phyloP scores from a whole-genome alignment of 345 rosid genomes.

The Euphorbia lathyris region DNA sequence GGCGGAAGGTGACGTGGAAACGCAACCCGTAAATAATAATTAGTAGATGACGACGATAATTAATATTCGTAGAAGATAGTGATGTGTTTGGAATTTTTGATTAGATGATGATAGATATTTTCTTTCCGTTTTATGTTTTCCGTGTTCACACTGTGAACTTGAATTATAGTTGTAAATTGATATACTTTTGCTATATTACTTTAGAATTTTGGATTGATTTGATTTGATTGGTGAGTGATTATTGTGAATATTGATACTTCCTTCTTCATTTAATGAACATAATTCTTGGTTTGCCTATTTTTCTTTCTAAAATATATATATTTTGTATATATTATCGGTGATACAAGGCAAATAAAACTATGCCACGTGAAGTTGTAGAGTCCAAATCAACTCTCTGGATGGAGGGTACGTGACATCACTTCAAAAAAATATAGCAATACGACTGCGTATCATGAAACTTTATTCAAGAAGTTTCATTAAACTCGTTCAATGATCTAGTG shows the following conservation, averaged over 20 bases:
- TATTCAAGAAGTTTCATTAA: no score
- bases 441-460: no score
- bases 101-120: conserved; percentile 4
- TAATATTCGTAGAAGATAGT: conserved; percentile 3
- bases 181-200: neutral
- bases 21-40: conserved; percentile 27
- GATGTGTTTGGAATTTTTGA: conserved; percentile 12
- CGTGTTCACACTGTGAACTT: neutral
- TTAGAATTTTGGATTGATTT: neutral
- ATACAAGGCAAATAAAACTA: no score
- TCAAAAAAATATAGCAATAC: no score
- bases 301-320: no score
- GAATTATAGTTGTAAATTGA: conserved; percentile 20
- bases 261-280: no score
- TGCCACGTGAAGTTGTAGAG: no score
- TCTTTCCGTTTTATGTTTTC: neutral
- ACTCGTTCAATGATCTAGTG: no score
- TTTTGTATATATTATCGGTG: no score
- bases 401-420: no score
- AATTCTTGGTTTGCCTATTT: no score
- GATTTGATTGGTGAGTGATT: neutral
- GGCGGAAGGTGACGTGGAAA: conserved; percentile 40
- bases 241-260: neutral
- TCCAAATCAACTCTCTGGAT: no score
- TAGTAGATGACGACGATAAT: conserved; percentile 27